These are phyloP conservation scores for Pleurotus tuoliensis DNA, from an alignment of 768 basidiomycete genomes.

Conservation along the genomic window DNA sequence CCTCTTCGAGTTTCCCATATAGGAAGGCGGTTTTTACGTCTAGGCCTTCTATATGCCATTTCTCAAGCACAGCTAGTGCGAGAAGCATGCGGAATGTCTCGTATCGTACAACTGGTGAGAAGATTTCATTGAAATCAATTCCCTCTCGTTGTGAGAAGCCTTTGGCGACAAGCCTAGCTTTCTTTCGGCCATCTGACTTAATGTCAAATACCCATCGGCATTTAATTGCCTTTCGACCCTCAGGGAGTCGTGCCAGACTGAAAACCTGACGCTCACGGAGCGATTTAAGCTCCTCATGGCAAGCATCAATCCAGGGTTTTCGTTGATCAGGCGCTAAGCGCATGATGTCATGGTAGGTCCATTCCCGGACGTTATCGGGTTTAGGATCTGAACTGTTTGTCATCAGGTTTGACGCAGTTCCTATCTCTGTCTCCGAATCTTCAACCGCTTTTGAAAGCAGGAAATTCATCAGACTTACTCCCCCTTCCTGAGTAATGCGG, in stretches of 20 bases:
- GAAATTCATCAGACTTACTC: no score
- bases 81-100: no score
- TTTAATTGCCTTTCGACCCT: conserved; percentile 6
- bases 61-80: no score
- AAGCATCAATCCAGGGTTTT: conserved; percentile 1
- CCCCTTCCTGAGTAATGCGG: no score
- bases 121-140: conserved; percentile 13
- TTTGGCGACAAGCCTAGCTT: no score
- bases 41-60: no score
- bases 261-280: conserved; percentile 1
- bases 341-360: not conserved
- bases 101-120: not conserved
- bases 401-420: not conserved
- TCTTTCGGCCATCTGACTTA: no score
- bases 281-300: not conserved
- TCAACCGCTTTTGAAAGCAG: no score
- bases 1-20: no score
- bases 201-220: no score
- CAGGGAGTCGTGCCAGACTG: conserved; percentile 2
- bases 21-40: no score
- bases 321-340: not conserved
- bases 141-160: conserved; percentile 10
- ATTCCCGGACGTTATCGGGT: not conserved
- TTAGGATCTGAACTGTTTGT: not conserved
- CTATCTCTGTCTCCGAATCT: not conserved